These are phyloP conservation scores for Rhododendron ovatum DNA, from an alignment of 148 eudicot species.

Conservation along the genomic window DNA sequence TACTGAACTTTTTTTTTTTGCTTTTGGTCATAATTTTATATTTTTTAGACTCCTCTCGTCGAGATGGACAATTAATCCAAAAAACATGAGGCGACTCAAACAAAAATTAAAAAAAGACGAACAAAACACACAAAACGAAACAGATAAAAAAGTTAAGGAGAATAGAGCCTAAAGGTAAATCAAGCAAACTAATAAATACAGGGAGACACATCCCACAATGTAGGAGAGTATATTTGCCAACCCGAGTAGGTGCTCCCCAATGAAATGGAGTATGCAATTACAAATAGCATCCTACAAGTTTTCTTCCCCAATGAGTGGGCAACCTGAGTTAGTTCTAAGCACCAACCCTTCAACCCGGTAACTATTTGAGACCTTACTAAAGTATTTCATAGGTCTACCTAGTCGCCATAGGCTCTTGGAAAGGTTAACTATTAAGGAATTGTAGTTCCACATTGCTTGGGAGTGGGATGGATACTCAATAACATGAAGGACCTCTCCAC, in stretches of 20 bases:
- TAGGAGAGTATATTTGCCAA: not conserved
- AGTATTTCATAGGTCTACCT: not conserved
- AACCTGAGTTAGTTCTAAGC: not conserved
- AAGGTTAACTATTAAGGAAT: not conserved
- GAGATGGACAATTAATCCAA: no score
- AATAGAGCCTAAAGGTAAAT: not conserved
- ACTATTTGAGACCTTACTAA: not conserved
- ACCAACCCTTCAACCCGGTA: not conserved
- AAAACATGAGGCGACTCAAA: no score
- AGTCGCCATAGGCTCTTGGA: not conserved
- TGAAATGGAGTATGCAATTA: not conserved
- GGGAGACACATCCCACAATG: not conserved
- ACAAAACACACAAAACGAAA: no score
- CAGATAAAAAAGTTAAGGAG: no score
- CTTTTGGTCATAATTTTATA: no score
- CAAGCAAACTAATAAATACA: not conserved
- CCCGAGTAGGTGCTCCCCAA: not conserved
- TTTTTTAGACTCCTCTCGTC: no score
- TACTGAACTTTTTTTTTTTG: no score
- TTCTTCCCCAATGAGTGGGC: not conserved
- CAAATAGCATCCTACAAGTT: not conserved
- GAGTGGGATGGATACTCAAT: no score
- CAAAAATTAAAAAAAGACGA: no score
- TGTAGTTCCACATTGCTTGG: no score
- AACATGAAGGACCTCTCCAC: no score